Evolutionary conservation across 768 basidiomycete genomes (phyloP).

Genomic region (Amanita pseudoporphyria): DNA sequence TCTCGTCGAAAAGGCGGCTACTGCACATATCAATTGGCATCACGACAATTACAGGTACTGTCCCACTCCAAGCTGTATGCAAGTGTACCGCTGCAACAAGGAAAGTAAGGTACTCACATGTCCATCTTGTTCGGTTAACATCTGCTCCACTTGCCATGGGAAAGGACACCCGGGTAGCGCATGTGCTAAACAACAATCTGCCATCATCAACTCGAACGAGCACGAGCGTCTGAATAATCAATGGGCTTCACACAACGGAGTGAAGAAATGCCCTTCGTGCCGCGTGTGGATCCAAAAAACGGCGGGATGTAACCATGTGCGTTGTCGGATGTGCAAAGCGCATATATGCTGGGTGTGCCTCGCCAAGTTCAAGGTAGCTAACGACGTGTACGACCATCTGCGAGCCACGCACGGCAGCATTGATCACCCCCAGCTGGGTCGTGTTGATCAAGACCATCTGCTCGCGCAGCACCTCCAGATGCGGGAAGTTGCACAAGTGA

Average conservation of each 20-base stretch:
- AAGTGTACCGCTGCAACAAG: conserved; percentile 42
- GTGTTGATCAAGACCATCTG: neutral
- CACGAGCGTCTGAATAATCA: conserved; percentile 33
- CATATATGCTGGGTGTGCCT: conserved; percentile 54
- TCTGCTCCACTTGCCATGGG: conserved; percentile 39
- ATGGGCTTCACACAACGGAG: conserved; percentile 29
- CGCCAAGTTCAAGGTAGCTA: conserved; percentile 21
- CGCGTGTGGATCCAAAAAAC: conserved; percentile 35
- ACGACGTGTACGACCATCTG: conserved; percentile 29
- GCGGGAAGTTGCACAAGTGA: neutral
- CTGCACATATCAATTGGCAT: conserved; percentile 42
- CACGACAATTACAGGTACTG: conserved; percentile 54
- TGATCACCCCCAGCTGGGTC: neutral
- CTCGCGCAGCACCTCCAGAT: neutral
- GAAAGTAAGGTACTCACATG: conserved; percentile 25
- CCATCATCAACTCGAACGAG: conserved; percentile 22
- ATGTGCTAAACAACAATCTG: conserved; percentile 18
- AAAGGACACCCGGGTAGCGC: neutral
- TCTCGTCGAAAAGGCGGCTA: conserved; percentile 46
- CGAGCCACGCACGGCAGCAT: conserved; percentile 17
- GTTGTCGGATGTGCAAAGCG: conserved; percentile 33
- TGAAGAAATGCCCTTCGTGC: conserved; percentile 40
- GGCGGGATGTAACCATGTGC: conserved; percentile 48
- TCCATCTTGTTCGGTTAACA: conserved; percentile 38
- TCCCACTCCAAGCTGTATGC: conserved; percentile 62